Base-by-base conservation (phyloP, 495 filamentous ascomycete species). In the Tetracladium marchalianum region DNA sequence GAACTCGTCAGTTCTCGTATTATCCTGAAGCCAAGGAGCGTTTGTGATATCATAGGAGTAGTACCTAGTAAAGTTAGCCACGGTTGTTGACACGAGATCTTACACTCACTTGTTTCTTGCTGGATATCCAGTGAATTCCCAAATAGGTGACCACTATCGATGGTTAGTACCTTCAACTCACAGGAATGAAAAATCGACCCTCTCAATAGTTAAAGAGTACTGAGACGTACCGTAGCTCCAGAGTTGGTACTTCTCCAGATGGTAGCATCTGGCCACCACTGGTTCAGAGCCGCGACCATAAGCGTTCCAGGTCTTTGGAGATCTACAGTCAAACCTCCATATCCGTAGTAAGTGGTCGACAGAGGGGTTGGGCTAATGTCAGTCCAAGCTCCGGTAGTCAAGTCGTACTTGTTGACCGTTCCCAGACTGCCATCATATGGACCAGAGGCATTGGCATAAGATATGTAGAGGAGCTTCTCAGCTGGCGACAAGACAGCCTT, bases 201-300 rank as follows among this genome's bases (percentile, higher is more conserved):
- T 11, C 35, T 11, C 39, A 47, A 34, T 46, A 43, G 9, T 42
- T 39, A 4, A 40, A 16, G 22, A 42, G 13, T 13, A 16, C 31
- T 11, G 17, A 34, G n/a, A 19, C 38, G 13, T n/a, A 42, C 50
- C 50, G 50, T 48, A 11, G 39, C 13, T 9, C 75, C 76, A 9
- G 70, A 76, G 55, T 80, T 62, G 11, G 53, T 72, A 11, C 69
- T 74, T 27, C 76, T 53, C 58, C 69, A 78, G 22, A 80, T 58
- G 36, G 71, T 68, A 11, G 69, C 75, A 52, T 80, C 73, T 9
- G 76, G 76, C 66, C 68, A 80, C 74, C 75, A 78, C 35, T 67
- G 69, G 46, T 78, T 80, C 52, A 78, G 56, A 19, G 65, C 65
- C 0, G 74, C 73, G 1, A 76, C 73, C 32, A 80, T 67, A 11